Evolutionary conservation across 2,329 filamentous ascomycete genomes (phyloP), one percentile per base, ranked within the genome.

Genomic region (Pezicula radicicola): DNA sequence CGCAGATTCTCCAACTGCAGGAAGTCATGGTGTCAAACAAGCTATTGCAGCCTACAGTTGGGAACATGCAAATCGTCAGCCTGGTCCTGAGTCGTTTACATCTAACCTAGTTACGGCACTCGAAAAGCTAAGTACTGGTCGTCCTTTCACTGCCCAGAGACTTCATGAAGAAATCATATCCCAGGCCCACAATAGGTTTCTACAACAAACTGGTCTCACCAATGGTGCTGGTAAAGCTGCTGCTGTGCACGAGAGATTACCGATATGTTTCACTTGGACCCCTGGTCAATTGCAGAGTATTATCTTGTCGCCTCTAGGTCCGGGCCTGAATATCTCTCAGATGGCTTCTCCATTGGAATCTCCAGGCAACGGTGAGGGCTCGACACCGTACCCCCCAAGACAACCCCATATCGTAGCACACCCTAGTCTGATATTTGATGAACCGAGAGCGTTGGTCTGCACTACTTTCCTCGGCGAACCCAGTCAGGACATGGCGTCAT

Each of bases 391-490:
- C 48, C 53, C 57, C 9, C 58, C 63, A 21, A 49, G 56, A 30
- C 51, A 56, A 33, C 60, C 60, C 45, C 52, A 56, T 15, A 50
- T 65, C 15, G 64, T 63, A 47, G 56, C 61, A 33, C 61, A 60
- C 46, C 55, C 64, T 16, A 63, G 58, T 56, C 68, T 86, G 18
- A 78, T 76, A 9, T 84, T 87, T 59, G 81, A 85, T 30, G 81
- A 86, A 59, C 73, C 77, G 8, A 75, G 83, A 56, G 79, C 85
- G n/a, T 69, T 87, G 10, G 83, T 85, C 2, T 86, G 83, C 63
- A 87, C 83, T 0, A 86, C 83, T 0, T 86, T 85, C 62, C 80
- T 85, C 27, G 83, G 83, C 27, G 83, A 86, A 58, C 80, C 82
- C 3, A 85, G 80, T 58, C 75, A 81, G 12, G 82, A 86, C 55